These are phyloP conservation scores for Pleurotus giganteus DNA, from an alignment of 768 basidiomycete species.

Conservation along the genomic window DNA sequence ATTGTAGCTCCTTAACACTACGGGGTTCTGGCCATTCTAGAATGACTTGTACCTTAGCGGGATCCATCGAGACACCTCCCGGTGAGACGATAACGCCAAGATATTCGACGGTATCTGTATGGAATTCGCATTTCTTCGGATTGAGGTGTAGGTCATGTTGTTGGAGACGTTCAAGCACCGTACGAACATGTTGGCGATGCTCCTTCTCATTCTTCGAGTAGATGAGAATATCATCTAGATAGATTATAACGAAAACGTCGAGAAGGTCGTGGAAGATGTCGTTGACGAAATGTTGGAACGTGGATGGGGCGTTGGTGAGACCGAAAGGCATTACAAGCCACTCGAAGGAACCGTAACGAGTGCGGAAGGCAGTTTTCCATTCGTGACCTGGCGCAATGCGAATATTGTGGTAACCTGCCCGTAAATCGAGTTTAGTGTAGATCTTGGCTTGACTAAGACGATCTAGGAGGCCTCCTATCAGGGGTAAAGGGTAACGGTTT, in stretches of 20 bases:
- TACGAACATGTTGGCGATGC: conserved; percentile 13
- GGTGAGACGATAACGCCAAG: no score
- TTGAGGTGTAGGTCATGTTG: conserved; percentile 32
- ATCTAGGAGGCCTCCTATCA: no score
- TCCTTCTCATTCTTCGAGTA: conserved; percentile 18
- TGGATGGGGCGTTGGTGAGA: conserved; percentile 22
- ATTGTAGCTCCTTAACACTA: no score
- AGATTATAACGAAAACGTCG: conserved; percentile 28
- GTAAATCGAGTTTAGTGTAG: no score
- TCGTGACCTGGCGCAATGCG: no score
- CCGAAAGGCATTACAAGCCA: conserved; percentile 15
- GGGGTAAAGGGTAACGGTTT: no score
- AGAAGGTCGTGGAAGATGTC: conserved; percentile 22
- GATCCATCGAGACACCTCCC: no score
- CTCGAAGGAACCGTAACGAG: conserved; percentile 11
- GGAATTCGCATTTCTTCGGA: conserved; percentile 36
- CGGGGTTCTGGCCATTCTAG: no score
- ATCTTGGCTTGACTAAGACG: no score
- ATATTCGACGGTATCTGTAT: no score
- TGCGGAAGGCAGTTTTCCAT: conserved; percentile 13
- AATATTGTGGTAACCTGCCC: no score
- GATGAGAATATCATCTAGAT: conserved; percentile 44
- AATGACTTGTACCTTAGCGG: no score
- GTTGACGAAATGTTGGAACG: conserved; percentile 14
- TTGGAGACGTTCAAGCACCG: conserved; percentile 24